Conservation (phyloP, 1,139 yeast genomes). For the Candida pseudoviswanathii region DNA sequence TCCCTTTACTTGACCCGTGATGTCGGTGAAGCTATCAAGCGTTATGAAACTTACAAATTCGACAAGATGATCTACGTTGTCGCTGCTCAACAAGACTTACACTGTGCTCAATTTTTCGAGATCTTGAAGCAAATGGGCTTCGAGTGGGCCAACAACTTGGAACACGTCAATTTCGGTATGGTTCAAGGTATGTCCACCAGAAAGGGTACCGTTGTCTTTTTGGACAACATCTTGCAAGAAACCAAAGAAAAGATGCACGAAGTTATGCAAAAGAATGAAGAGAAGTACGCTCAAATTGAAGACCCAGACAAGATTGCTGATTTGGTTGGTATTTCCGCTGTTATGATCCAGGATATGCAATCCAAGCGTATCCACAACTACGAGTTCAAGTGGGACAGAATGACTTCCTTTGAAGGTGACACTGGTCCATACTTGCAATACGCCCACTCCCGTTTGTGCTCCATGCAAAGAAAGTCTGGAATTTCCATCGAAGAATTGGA, state of each 20-base stretch:
- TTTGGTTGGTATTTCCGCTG: conserved; percentile 93
- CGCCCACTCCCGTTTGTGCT: conserved; percentile 96
- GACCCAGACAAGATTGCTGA: conserved; percentile 97
- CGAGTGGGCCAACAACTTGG: conserved; percentile 80
- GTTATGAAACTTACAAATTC: conserved; percentile 81
- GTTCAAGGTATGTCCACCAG: conserved; percentile 99
- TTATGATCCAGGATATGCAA: conserved; percentile 99
- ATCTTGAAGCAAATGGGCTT: conserved; percentile 90
- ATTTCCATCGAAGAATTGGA: conserved; percentile 48
- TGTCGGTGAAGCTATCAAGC: conserved; percentile 94
- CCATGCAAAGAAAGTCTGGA: conserved; percentile 85
- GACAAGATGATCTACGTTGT: conserved; percentile 96
- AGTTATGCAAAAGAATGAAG: conserved; percentile 92
- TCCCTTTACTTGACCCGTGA: conserved; percentile 94
- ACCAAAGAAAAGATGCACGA: conserved; percentile 96
- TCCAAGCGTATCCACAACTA: conserved; percentile 96
- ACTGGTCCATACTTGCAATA: conserved; percentile 99
- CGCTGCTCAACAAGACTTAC: conserved; percentile 96
- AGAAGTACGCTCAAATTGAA: conserved; percentile 89
- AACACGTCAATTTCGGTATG: conserved; percentile 95
- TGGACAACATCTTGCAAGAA: conserved; percentile 91
- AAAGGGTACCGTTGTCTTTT: conserved; percentile 96
- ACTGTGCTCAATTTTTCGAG: conserved; percentile 91
- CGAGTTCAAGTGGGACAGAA: conserved; percentile 97
- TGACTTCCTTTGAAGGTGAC: conserved; percentile 98